A percentile compares a stretch with the other conserved stretches of the same genome.
phyloP scores from a whole-genome alignment of 2,329 filamentous ascomycete species.

The Exserohilum turcica region DNA sequence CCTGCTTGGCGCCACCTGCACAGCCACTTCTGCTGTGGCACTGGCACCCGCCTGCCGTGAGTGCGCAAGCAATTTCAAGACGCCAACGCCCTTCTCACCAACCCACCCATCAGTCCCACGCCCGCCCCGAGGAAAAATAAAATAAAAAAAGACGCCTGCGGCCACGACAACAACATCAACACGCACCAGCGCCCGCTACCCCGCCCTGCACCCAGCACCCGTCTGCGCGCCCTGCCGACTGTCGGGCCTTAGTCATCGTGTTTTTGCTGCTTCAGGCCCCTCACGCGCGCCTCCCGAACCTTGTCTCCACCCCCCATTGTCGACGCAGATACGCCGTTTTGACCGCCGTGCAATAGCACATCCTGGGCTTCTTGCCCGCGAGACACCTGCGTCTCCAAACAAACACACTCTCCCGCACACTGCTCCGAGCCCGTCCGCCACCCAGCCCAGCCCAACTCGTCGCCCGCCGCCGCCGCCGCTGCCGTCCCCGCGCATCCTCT shows the following conservation, averaged over 20 bases:
- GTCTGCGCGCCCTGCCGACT: slow-evolving; percentile 4
- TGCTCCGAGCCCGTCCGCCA: too few relatives aligned
- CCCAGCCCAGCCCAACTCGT: slow-evolving; percentile 21
- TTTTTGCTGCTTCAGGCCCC: slow-evolving; percentile 32
- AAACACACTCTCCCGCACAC: too few relatives aligned
- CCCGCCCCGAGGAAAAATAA: too few relatives aligned
- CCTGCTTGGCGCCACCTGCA: slow-evolving; percentile 9
- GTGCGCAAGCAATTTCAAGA: slow-evolving; percentile 7
- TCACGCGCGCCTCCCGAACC: slow-evolving; percentile 39
- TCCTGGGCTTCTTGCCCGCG: slow-evolving; percentile 48
- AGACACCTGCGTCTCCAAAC: slow-evolving; percentile 47
- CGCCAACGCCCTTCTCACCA: neutral
- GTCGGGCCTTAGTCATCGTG: slow-evolving; percentile 31
- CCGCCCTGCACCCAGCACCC: neutral
- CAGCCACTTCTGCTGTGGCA: slow-evolving; percentile 14
- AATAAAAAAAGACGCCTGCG: too few relatives aligned
- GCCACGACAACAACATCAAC: too few relatives aligned
- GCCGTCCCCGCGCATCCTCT: slow-evolving; percentile 5
- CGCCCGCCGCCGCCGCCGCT: slow-evolving; percentile 20
- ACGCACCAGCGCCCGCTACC: slow-evolving; percentile 5
- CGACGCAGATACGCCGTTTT: slow-evolving; percentile 43
- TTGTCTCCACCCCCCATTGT: slow-evolving; percentile 38
- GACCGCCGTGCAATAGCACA: slow-evolving; percentile 42
- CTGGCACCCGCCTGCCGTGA: slow-evolving; percentile 9
- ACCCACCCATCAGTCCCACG: slow-evolving; percentile 5